These are phyloP conservation scores for Nicotiana tomentosiformis DNA, from an alignment of 257 asterid genomes.

Conservation along the genomic window DNA sequence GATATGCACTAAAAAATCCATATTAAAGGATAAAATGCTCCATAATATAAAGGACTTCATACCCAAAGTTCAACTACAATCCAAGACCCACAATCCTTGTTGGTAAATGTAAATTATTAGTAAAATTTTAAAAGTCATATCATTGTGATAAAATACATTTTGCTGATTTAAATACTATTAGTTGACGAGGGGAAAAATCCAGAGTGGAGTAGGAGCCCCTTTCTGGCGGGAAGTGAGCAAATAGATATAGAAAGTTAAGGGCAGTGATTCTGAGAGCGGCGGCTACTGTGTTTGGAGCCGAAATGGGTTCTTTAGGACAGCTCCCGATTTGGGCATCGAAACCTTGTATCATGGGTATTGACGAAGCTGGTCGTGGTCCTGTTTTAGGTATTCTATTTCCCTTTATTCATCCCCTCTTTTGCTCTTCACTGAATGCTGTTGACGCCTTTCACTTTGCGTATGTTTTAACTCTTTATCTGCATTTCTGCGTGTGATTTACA, in stretches of 20 bases:
- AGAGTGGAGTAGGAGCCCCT: not conserved
- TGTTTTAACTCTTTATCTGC: not conserved
- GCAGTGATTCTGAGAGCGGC: too few species aligned
- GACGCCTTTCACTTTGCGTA: not conserved
- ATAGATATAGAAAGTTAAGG: too few species aligned
- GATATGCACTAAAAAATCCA: too few species aligned
- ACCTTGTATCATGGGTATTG: slow-evolving; percentile 97
- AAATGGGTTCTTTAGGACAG: slow-evolving; percentile 46
- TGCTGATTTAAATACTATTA: too few species aligned
- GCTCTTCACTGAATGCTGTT: not conserved
- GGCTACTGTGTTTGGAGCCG: not conserved
- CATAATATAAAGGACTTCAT: too few species aligned
- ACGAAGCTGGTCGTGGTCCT: slow-evolving; percentile 99
- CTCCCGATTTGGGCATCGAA: slow-evolving; percentile 70
- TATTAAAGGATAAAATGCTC: too few species aligned
- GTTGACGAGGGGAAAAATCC: too few species aligned
- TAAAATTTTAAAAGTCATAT: too few species aligned
- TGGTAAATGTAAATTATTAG: too few species aligned
- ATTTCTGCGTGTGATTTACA: slow-evolving; percentile 18
- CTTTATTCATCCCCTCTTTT: not conserved
- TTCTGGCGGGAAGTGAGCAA: not conserved
- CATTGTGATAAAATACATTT: too few species aligned
- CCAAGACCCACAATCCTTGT: too few species aligned
- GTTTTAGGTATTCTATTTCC: slow-evolving; percentile 55
- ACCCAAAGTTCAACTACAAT: too few species aligned